phyloP scores from a whole-genome alignment of 2,329 filamentous ascomycete species.

The Clonostachys sp. region DNA sequence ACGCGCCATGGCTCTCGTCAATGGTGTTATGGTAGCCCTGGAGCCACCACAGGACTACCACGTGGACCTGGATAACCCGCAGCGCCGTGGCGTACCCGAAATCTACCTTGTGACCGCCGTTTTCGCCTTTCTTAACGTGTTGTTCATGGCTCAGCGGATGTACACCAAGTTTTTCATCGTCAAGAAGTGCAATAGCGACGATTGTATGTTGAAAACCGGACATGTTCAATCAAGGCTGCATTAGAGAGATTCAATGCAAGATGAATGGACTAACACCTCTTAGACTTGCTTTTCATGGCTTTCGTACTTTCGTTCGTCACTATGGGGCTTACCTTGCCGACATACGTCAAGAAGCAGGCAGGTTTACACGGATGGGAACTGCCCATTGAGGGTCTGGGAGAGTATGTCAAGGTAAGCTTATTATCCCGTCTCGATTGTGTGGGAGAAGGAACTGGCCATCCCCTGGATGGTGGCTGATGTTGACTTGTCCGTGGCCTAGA shows the following conservation, averaged over 20 bases:
- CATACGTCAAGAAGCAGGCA: no score
- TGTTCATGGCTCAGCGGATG: slow-evolving; percentile 16
- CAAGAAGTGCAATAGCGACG: slow-evolving; percentile 14
- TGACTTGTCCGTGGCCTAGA: slow-evolving; percentile 6
- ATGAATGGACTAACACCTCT: no score
- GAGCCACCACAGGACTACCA: slow-evolving; percentile 21
- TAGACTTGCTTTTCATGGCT: no score
- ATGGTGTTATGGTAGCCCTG: slow-evolving; percentile 8
- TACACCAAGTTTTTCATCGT: slow-evolving; percentile 14
- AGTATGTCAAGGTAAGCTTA: no score
- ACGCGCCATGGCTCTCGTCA: not conserved
- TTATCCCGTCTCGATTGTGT: no score
- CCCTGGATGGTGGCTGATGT: slow-evolving; percentile 12
- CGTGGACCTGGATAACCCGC: slow-evolving; percentile 24
- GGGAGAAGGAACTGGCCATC: slow-evolving; percentile 6
- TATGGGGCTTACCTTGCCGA: no score
- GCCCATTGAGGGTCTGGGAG: not conserved
- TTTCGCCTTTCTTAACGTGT: slow-evolving; percentile 9
- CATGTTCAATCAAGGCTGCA: no score
- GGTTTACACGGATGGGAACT: slow-evolving; percentile 17
- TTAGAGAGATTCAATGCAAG: no score
- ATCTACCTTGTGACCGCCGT: slow-evolving; percentile 12
- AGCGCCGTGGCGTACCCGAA: slow-evolving; percentile 11
- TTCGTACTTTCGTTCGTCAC: no score
- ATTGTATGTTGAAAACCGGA: slow-evolving; percentile 1